Evolutionary conservation across 306 rosid genomes (phyloP), one percentile per base, ranked within the genome.

Genomic region (Cicer pinnatifidum): DNA sequence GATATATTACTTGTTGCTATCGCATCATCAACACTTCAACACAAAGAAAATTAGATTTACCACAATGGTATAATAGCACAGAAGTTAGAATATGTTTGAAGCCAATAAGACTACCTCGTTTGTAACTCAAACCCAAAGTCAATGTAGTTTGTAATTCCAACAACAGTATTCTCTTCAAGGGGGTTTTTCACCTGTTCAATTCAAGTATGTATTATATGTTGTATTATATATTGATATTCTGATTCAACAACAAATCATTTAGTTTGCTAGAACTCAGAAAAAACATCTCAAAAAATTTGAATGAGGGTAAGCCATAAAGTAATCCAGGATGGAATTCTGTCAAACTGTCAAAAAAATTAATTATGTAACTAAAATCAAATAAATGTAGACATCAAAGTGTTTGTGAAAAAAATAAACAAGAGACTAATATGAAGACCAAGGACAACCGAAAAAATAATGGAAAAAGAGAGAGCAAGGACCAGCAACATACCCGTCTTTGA

Each of bases 41-140:
- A 75, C 1, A 65, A 28, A 53, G 64, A 72, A 44, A 74, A 82
- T 59, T 72, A 80, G 48, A 78, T 45, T 51, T 20, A 61, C 71
- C 62, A 66, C 61, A 77, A 60, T 20, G 45, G 77, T 71, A 57
- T 13, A 68, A 43, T 44, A 65, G 62, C 35, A 17, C 35, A 45
- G 59, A 64, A 76, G 20, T 54, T 64, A 73, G 67, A 67, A 58
- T 67, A 71, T 8, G 6, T 72, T 39, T 68, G 41, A 51, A 47
- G 72, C 39, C 40, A 80, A 73, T 54, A 69, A 48, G 28, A 40
- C 28, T 85, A 95, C 97, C 96, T 86, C 63, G 92, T 85, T 82
- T 80, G 88, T 83, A 95, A 82, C 85, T 91, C 96, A 78, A 91
- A 95, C 75, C 99, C 99, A 81, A 95, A 91, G 84, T 95, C 99